phyloP scores from a whole-genome alignment of 2,329 filamentous ascomycete genomes.

The Capronia epimyces region DNA sequence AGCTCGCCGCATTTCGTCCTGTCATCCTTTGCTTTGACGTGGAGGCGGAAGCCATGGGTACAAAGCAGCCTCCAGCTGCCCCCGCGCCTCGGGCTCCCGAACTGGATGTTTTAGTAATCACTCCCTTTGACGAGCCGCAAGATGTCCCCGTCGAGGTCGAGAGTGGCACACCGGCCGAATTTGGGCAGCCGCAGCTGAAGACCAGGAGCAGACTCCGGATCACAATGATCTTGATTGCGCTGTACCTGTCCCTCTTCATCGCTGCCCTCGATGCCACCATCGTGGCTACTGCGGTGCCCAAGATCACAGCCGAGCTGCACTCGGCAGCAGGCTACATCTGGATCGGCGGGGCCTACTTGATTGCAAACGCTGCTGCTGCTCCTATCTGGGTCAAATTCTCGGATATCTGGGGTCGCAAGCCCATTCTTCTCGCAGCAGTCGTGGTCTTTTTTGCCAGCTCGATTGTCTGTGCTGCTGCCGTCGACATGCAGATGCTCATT shows the following conservation, averaged over 20 bases:
- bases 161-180: not conserved
- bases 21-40: too few relatives aligned
- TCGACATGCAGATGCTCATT: constrained; percentile 50
- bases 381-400: constrained; percentile 64
- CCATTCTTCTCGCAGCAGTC: constrained; percentile 47
- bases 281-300: constrained; percentile 34
- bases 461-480: constrained; percentile 46
- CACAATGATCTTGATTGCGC: constrained; percentile 27
- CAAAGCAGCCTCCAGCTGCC: not conserved
- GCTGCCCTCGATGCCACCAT: constrained; percentile 34
- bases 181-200: constrained; percentile 15
- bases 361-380: constrained; percentile 61
- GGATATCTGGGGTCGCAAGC: constrained; percentile 56
- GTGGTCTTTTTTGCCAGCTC: constrained; percentile 47
- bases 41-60: constrained; percentile 1
- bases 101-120: constrained; percentile 15
- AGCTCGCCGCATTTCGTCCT: too few relatives aligned
- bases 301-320: constrained; percentile 44
- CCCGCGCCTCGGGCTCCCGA: not conserved
- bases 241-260: constrained; percentile 30
- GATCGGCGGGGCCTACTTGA: constrained; percentile 69
- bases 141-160: constrained; percentile 10
- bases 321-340: constrained; percentile 68
- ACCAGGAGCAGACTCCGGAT: constrained; percentile 24
- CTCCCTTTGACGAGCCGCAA: not conserved